Base-by-base conservation (phyloP, 1,284 basidiomycete species). In the Malassezia globosa region DNA sequence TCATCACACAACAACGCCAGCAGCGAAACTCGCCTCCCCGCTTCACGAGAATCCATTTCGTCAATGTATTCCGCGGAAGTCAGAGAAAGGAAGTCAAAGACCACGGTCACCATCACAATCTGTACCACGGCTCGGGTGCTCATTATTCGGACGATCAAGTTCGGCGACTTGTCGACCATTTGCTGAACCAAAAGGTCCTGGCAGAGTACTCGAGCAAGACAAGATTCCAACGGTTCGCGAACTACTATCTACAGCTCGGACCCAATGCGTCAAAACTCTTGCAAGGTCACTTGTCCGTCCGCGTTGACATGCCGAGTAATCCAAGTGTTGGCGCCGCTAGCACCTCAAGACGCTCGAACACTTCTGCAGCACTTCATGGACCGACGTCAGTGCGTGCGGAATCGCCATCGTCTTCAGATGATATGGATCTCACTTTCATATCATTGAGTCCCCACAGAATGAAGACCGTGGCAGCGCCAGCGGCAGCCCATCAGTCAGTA, bases 51-150 rank as follows among this genome's bases (percentile, higher is more conserved):
- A 78, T 64, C 1, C 63, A 74, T 46, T 70, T 64, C 38, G 75
- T 78, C 29, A 76, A 78, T 33, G 77, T 81, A 3, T 81, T 83
- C 71, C 76, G 77, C 37, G 86, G 85, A 7, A 78, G 77, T 41
- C 79, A 78, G 41, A 74, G 61, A 21, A 67, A 72, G 26, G 76
- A 77, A 47, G 66, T 83, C 50, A 72, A 69, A 21, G 74, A 76
- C 34, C 78, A 76, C 40, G 74, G 77, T 0, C 76, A 79, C 58
- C 75, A 82, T 55, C 59, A 71, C 23, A 52, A 52, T 27, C 7
- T 52, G 10, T 52, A 52, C 38, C 50, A 52, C 23, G 50, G 44
- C 5, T 45, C 44, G 1, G 50, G 50, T 18, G 31, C 50, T 1
- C 34, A 38, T 13, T 37, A 35, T 19, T 31, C 36, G 8, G 50